These are phyloP conservation scores for Serendipita sp. DNA, from an alignment of 768 basidiomycete genomes.

Conservation along the genomic window DNA sequence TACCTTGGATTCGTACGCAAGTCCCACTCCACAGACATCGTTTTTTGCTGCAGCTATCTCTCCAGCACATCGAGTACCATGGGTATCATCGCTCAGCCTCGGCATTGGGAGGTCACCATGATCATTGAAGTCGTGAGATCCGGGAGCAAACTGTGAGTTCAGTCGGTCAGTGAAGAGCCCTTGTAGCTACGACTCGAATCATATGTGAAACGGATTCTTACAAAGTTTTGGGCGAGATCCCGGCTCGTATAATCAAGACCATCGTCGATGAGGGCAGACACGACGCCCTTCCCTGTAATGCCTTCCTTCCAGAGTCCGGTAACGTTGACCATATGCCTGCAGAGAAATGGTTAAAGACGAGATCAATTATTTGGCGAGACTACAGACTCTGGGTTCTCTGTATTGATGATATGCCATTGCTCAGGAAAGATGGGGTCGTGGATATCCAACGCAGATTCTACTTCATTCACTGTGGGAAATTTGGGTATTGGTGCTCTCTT, in stretches of 20 bases:
- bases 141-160: slow-evolving; percentile 22
- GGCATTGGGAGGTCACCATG: slow-evolving; percentile 29
- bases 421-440: slow-evolving; percentile 26
- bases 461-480: slow-evolving; percentile 1
- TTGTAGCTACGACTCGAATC: too few species aligned
- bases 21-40: slow-evolving; percentile 36
- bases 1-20: slow-evolving; percentile 27
- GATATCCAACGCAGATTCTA: slow-evolving; percentile 21
- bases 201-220: slow-evolving; percentile 15
- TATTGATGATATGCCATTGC: slow-evolving; percentile 37
- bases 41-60: slow-evolving; percentile 33
- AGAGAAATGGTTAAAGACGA: slow-evolving; percentile 12
- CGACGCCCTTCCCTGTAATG: slow-evolving; percentile 26
- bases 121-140: slow-evolving; percentile 36
- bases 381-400: slow-evolving; percentile 18
- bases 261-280: slow-evolving; percentile 33
- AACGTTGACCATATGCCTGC: slow-evolving; percentile 24
- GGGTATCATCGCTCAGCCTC: slow-evolving; percentile 31
- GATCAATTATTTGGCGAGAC: background rate
- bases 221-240: slow-evolving; percentile 31
- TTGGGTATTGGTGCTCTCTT: slow-evolving; percentile 10
- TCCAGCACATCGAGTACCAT: slow-evolving; percentile 35
- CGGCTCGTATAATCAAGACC: slow-evolving; percentile 30
- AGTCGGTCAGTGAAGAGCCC: background rate
- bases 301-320: slow-evolving; percentile 29